Base-by-base conservation (phyloP, 2,329 filamentous ascomycete genomes). In the Trichophyton simii region DNA sequence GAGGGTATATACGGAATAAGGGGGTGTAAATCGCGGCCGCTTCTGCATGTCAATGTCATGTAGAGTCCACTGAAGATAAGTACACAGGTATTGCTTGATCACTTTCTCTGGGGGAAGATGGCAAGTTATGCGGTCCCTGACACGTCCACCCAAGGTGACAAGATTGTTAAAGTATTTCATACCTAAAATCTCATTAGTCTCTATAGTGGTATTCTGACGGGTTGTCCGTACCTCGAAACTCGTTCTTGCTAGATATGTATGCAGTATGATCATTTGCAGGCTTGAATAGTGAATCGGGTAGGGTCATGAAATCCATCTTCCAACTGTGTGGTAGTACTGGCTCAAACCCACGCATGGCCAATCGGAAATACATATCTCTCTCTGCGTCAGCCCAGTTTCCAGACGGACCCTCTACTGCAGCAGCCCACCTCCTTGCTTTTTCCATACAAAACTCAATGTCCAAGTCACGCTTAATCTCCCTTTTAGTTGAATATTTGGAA, bases 341-440 rank as follows among this genome's bases (percentile, higher is more conserved):
- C 70, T 84, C 82, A 59, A 78, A 79, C 15, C 82, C 82, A 48
- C 82, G 80, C 72, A 79, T 77, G 4, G 76, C 76, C 34, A 84
- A 75, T 62, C 79, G 79, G 62, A 79, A 77, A 65, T 80, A 80
- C 1, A 84, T 71, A 38, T 77, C 76, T 46, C 79, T 76, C 60
- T 83, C 80, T 59, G 79, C 78, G 28, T 78, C 72, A 2, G 76
- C 73, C 79, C 79, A 84, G 52, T 78, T 76, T 28, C 73, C 72
- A 9, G 69, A 66, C 2, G 76, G 75, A 3, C 81, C 68, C 54
- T 71, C 67, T 25, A 74, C 65, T 1, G 72, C 70, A n/a, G 69
- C 67, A n/a, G 69, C 70, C 67, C 72, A 67, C 34, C 72, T 68
- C 58, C 67, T 69, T 20, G 72, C 72, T 57, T 66, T 70, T 61